phyloP scores from a whole-genome alignment of 2,329 filamentous ascomycete genomes.

The Tolypocladium ovalisporum region DNA sequence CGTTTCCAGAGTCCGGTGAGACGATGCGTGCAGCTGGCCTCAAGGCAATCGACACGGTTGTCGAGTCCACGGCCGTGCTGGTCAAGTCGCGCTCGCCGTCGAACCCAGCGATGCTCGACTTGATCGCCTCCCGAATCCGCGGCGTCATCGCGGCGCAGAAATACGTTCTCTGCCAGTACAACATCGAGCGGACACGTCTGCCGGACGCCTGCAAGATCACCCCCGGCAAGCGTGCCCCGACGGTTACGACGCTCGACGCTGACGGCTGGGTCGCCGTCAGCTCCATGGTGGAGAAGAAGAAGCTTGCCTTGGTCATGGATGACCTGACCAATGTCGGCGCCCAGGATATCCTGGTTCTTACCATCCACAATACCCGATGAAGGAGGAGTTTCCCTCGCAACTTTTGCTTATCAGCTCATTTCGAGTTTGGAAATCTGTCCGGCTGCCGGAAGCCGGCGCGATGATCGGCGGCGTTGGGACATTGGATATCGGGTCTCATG shows the following conservation, averaged over 20 bases:
- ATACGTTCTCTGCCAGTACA: slow-evolving; percentile 95
- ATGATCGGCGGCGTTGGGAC: not conserved
- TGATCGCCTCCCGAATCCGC: slow-evolving; percentile 77
- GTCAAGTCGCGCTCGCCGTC: slow-evolving; percentile 82
- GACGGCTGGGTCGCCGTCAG: slow-evolving; percentile 90
- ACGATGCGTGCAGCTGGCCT: slow-evolving; percentile 95
- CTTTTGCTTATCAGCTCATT: not conserved
- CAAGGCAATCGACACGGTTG: slow-evolving; percentile 86
- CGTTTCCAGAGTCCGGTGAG: slow-evolving; percentile 72
- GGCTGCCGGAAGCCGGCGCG: not conserved
- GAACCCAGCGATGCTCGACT: slow-evolving; percentile 67
- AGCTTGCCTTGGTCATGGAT: slow-evolving; percentile 80
- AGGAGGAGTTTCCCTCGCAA: not conserved
- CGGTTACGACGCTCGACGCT: slow-evolving; percentile 79
- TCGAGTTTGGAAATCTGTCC: not conserved
- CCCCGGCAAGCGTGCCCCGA: slow-evolving; percentile 87
- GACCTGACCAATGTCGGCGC: slow-evolving; percentile 65
- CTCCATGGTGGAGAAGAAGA: slow-evolving; percentile 85
- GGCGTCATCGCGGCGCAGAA: slow-evolving; percentile 93
- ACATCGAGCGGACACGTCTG: slow-evolving; percentile 65
- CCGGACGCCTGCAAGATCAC: slow-evolving; percentile 63
- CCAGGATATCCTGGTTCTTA: slow-evolving; percentile 73
- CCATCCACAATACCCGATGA: slow-evolving; percentile 69
- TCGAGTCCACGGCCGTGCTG: slow-evolving; percentile 77
- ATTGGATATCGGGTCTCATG: not conserved